Evolutionary conservation across 495 filamentous ascomycete genomes (phyloP), one percentile per base, ranked within the genome.

Genomic region (Pyronema domesticum): DNA sequence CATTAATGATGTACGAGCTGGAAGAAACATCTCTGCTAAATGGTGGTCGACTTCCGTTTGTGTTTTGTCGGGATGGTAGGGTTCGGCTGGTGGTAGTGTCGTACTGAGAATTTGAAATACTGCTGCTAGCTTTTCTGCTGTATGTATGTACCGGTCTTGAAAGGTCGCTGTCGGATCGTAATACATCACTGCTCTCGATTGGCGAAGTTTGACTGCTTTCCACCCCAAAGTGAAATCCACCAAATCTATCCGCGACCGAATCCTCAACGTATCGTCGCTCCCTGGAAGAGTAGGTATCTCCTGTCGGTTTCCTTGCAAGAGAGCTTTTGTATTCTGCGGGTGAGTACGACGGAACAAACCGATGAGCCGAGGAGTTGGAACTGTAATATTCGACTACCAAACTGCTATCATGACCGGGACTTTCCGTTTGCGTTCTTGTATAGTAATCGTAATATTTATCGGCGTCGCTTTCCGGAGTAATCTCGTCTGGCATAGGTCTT

Each of bases 191-290:
- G 10, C 19, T 23, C 3, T 47, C 45, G 19, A 37, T 40, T 53
- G 50, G 19, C 11, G 34, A 53, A 36, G 11, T n/a, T 13, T 13
- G 18, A 36, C 34, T 18, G 18, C 40, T 42, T 18, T 36, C 57
- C 8, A 36, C 42, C 33, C 50, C 61, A 42, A 63, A 54, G 44
- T 63, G 57, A 36, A 63, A 64, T 9, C 61, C 57, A 46, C 60
- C 61, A 19, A 63, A 64, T 14, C 57, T 54, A 35, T n/a, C 48
- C 51, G 18, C 57, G 45, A 63, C 39, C 6, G 60, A 63, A 42
- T 64, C 60, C 34, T 64, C 61, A 17, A 51, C 50, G 37, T 54
- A 63, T 55, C 35, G 63, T 56, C 61, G 57, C 51, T 64, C 61
- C 34, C 50, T 57, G 3, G 61, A 63, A n/a, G 18, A 51, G 10